Conservation (phyloP, 257 asterid genomes). For the Verbascum thapsus region DNA sequence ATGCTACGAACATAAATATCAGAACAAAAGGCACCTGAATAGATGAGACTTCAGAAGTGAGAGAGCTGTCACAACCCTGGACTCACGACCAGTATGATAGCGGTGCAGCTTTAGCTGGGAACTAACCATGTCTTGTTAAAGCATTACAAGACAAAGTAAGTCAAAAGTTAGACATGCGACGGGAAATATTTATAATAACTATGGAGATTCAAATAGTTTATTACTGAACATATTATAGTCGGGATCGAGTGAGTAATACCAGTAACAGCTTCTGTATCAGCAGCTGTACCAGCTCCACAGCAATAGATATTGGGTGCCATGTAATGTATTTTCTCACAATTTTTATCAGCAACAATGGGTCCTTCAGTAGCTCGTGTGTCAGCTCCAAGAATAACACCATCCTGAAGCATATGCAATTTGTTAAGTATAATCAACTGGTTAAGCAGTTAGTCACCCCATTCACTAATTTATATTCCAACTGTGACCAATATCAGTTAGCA, state of each 20-base stretch:
- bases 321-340: conserved; percentile 93
- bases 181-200: neutral
- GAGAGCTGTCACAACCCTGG: conserved; percentile 77
- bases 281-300: conserved; percentile 87
- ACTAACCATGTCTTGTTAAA: conserved; percentile 67
- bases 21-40: conserved; percentile 45
- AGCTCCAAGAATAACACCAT: conserved; percentile 77
- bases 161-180: neutral
- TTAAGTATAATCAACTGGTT: conserved; percentile 3
- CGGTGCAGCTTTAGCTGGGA: conserved; percentile 70
- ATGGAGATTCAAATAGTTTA: neutral
- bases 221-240: conserved; percentile 12
- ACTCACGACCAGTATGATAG: conserved; percentile 72
- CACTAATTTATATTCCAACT: too few species aligned
- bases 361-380: conserved; percentile 80
- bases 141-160: conserved; percentile 12
- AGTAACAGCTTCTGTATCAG: conserved; percentile 78
- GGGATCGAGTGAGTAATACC: conserved; percentile 38
- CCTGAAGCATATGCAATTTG: conserved; percentile 38
- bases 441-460: neutral
- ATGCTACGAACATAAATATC: conserved; percentile 9
- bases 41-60: conserved; percentile 67
- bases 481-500: neutral
- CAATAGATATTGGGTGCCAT: conserved; percentile 87
- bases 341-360: conserved; percentile 75